A percentile compares a stretch with the other conserved stretches of the same genome.
phyloP scores from a whole-genome alignment of 1,284 basidiomycete genomes.

The Fomitiporia mediterranea region DNA sequence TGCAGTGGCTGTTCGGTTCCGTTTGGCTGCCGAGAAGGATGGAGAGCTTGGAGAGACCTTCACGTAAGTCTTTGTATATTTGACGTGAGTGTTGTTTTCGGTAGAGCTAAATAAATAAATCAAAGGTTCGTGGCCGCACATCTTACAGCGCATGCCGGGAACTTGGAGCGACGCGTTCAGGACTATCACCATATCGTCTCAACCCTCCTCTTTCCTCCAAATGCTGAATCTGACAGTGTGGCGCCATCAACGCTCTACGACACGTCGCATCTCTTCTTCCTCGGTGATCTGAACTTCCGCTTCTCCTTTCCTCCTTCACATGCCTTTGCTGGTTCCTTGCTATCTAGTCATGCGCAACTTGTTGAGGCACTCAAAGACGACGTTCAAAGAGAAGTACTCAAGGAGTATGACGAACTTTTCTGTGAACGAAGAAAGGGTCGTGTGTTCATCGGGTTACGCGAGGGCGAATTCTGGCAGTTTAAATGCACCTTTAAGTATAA shows the following conservation, averaged over 20 bases:
- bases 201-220: conserved; percentile 73
- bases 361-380: conserved; percentile 44
- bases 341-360: conserved; percentile 32
- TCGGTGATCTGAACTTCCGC: conserved; percentile 91
- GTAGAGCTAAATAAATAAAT: conserved; percentile 5
- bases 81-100: conserved; percentile 7
- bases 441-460: conserved; percentile 68
- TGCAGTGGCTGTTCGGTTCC: conserved; percentile 85
- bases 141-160: conserved; percentile 79
- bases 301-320: conserved; percentile 54
- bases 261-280: conserved; percentile 81
- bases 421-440: conserved; percentile 58
- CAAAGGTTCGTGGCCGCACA: conserved; percentile 91
- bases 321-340: conserved; percentile 32
- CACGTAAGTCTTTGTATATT: conserved; percentile 53
- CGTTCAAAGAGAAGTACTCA: conserved; percentile 56
- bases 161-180: conserved; percentile 65
- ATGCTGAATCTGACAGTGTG: conserved; percentile 36
- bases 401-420: conserved; percentile 75
- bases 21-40: conserved; percentile 53
- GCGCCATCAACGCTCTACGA: conserved; percentile 62
- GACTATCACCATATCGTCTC: conserved; percentile 84
- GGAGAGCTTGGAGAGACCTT: conserved; percentile 63
- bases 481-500: conserved; percentile 87
- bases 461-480: conserved; percentile 83